phyloP scores from a whole-genome alignment of 306 rosid species.

The Glycine soja region DNA sequence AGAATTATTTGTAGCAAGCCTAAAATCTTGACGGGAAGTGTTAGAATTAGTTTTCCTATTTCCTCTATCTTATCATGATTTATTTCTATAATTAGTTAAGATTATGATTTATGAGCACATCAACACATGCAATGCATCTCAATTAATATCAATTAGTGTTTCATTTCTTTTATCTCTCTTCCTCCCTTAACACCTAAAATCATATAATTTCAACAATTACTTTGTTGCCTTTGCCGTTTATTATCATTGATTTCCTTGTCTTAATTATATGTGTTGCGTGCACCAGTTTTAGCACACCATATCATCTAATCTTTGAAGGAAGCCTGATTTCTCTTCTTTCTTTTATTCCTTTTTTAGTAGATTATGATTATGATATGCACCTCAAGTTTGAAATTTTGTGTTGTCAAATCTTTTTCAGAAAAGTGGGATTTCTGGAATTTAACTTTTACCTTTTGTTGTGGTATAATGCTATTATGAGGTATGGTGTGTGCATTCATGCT shows the following conservation, averaged over 20 bases:
- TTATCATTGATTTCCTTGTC: neutral
- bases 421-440: neutral
- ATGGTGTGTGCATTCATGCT: neutral
- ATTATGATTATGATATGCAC: constrained; percentile 10
- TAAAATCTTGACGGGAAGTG: neutral
- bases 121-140: neutral
- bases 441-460: neutral
- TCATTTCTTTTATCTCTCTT: neutral
- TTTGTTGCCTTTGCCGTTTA: neutral
- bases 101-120: neutral
- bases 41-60: neutral
- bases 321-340: neutral
- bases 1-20: neutral
- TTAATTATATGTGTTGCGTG: neutral
- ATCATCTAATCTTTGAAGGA: neutral
- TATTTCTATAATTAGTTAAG: neutral
- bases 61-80: neutral
- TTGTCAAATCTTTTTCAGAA: constrained; percentile 16
- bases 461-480: neutral
- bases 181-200: neutral
- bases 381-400: constrained; percentile 26
- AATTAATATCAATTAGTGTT: neutral
- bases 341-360: neutral
- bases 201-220: neutral
- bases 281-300: neutral